Base-by-base conservation (phyloP, 441 rosid genomes). In the Gossypium davidsonii region DNA sequence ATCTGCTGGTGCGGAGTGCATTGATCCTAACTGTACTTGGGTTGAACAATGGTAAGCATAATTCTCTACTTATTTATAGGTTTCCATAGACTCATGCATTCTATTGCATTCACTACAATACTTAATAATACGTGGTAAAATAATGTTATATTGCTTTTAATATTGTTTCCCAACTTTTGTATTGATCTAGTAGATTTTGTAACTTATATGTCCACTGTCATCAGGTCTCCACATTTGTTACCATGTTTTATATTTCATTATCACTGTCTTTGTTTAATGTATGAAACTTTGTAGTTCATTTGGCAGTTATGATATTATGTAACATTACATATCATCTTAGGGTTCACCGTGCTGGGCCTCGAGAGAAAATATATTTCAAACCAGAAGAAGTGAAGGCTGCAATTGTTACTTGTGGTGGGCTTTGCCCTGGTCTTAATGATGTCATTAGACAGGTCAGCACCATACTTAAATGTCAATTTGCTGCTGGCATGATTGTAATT, bases 311-410 rank as follows among this genome's bases (percentile, higher is more conserved):
- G 3, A 25, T 37, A 15, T 53, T 53, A 18, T 55, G 34, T 67
- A 72, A 48, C 26, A 18, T 71, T 31, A 14, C 70, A 73, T 61
- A 28, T 75, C 37, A 65, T 70, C 21, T 53, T 46, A 94, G 99
- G 99, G 90, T 92, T 77, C 98, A 95, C 78, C 97, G 97, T 67
- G 98, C 99, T 74, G 98, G 99, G 5, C 99, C 99, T 58, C 87
- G 97, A 76, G 94, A 91, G 82, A 87, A 92, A 83, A 95, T 95
- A 60, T 92, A 88, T 75, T 92, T 89, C 77, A 83, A 85, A 80
- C 99, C 99, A 20, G 96, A 92, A 79, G 87, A 91, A 83, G 99
- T 95, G 39, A 91, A 92, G 76, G 98, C 99, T 25, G 98, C 96
- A 1, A 95, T 92, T 77, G 83, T 95, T 68, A 95, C 99, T 63